phyloP scores from a whole-genome alignment of 331 rosid species.

The Pyrus hybrid region DNA sequence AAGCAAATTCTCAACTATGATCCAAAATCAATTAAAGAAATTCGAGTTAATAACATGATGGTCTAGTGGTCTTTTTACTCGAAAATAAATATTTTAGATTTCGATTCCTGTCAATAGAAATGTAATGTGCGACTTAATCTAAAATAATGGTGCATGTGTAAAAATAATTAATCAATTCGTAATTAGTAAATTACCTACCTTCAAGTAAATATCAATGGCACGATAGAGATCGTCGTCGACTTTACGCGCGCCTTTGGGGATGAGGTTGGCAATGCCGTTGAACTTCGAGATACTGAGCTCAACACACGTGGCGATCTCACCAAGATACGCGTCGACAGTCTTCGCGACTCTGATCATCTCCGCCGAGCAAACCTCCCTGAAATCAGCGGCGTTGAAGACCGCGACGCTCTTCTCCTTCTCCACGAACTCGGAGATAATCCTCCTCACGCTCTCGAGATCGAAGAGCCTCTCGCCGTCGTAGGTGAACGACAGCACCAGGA shows the following conservation, averaged over 20 bases:
- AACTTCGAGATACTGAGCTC: constrained; percentile 75
- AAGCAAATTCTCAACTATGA: no score
- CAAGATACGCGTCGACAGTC: constrained; percentile 56
- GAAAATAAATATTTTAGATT: no score
- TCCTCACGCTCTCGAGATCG: constrained; percentile 73
- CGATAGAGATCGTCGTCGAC: constrained; percentile 85
- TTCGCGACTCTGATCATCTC: constrained; percentile 59
- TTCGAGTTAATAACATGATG: no score
- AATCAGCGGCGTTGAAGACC: constrained; percentile 43
- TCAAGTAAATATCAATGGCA: constrained; percentile 78
- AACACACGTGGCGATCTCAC: constrained; percentile 51
- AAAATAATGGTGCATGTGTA: neutral
- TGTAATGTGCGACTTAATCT: no score
- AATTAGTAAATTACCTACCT: constrained; percentile 32
- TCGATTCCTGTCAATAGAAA: no score
- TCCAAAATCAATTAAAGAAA: no score
- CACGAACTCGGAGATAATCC: constrained; percentile 48
- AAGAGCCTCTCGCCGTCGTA: constrained; percentile 81
- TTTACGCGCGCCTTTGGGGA: constrained; percentile 67
- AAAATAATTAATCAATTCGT: neutral
- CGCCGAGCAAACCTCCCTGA: constrained; percentile 40
- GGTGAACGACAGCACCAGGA: constrained; percentile 55
- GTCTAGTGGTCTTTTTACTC: no score
- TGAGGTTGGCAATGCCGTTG: constrained; percentile 63
- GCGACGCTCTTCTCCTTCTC: constrained; percentile 68